These are phyloP conservation scores for Marasmius tenuissimus DNA, from an alignment of 1,284 basidiomycete genomes.

Conservation along the genomic window DNA sequence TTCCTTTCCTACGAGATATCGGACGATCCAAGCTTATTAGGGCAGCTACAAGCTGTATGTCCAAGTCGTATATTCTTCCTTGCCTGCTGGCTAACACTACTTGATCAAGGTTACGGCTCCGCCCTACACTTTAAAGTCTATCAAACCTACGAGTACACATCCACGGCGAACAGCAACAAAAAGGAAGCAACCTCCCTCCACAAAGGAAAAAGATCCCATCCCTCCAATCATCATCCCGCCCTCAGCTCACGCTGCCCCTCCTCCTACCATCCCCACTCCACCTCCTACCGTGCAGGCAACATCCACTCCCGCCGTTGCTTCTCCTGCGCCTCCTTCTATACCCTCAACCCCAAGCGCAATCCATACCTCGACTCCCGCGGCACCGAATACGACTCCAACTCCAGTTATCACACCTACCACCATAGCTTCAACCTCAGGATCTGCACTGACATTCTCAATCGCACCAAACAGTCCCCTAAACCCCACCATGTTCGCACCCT, in stretches of 20 bases:
- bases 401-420: not conserved
- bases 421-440: not conserved
- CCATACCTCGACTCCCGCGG: not conserved
- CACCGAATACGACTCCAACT: not conserved
- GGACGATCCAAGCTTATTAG: conserved; percentile 47
- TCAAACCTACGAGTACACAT: conserved; percentile 38
- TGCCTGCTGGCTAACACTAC: conserved; percentile 1
- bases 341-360: not conserved
- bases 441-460: not conserved
- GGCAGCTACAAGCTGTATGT: conserved; percentile 57
- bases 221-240: not conserved
- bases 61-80: not conserved
- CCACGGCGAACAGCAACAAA: conserved; percentile 18
- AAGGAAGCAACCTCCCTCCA: conserved; percentile 19
- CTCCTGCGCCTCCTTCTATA: not conserved
- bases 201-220: not conserved
- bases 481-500: not conserved
- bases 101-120: conserved; percentile 43
- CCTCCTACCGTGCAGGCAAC: not conserved
- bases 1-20: conserved; percentile 60
- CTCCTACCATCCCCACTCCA: too few species aligned
- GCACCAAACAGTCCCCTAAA: not conserved
- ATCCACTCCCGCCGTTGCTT: not conserved
- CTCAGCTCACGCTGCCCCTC: not conserved
- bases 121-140: conserved; percentile 51